Base-by-base conservation (phyloP, 805 yeast genomes). In the Myxozyma kluyveri region DNA sequence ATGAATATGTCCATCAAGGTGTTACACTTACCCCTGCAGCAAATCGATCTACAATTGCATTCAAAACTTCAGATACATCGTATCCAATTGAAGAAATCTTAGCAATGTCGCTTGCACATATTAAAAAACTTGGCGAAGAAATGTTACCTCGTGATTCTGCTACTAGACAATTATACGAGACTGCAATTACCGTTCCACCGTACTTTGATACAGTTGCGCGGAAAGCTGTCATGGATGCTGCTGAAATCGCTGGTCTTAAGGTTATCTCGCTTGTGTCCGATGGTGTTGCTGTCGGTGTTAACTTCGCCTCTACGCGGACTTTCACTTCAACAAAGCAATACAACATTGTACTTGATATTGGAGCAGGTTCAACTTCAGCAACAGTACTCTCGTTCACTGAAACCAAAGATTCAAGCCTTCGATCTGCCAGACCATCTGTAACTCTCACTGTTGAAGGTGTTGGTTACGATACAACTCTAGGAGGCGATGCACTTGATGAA, bases 291-390 rank as follows among this genome's bases (percentile, higher is more conserved):
- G 88, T 88, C 14, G 96, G 95, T 0, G 69, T 87, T 40, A 87
- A 88, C 63, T 90, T 81, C 66, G 87, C 88, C 1, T 75, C 86
- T 29, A 75, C 78, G 41, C 75, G 80, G 45, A 73, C 73, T 27
- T 77, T 77, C 54, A 62, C 64, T 10, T 67, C 67, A 2, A 75
- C 74, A 2, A 77, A 74, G 50, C 80, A 80, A 61, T 76, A 81
- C 63, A 86, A 86, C 65, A 65, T 88, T 45, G 77, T 93, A 32
- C 88, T 84, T 65, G 99, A 93, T 67, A 79, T 86, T 79, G 99
- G 99, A 42, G 91, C 96, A 3, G 95, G 95, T 1, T 83, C 95
- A 0, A 86, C 95, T 0, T 80, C 83, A 49, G 95, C 96, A 1
- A 86, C 98, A 0, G 71, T 93, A n/a, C 79, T 89, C 45, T 81